These are phyloP conservation scores for Phytopythium helicoides DNA, from an alignment of 352 stramenopile species.

Conservation along the genomic window DNA sequence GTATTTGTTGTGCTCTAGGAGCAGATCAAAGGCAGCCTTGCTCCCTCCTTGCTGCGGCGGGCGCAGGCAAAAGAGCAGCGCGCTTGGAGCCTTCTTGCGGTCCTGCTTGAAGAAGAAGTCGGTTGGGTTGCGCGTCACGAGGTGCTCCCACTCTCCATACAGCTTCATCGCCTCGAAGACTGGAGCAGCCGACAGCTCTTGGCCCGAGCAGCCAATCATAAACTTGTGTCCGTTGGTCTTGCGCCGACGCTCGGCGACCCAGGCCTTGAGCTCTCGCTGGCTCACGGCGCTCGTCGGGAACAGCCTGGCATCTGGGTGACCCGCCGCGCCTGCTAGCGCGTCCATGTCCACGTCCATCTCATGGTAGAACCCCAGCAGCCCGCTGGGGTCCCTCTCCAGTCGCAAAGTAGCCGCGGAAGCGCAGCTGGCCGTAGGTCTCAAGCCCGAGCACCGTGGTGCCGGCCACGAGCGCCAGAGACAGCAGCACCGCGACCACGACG, in stretches of 20 bases:
- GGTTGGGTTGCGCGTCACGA: slow-evolving; percentile 51
- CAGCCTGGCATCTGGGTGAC: slow-evolving; percentile 33
- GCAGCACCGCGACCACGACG: slow-evolving; percentile 8
- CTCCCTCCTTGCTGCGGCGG: slow-evolving; percentile 5
- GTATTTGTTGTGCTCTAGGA: slow-evolving; percentile 59
- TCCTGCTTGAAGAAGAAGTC: slow-evolving; percentile 66
- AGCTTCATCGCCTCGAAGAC: slow-evolving; percentile 68
- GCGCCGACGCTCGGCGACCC: slow-evolving; percentile 54
- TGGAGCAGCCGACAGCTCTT: slow-evolving; percentile 64
- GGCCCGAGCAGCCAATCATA: slow-evolving; percentile 56
- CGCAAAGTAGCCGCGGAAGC: slow-evolving; percentile 53
- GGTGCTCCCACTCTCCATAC: slow-evolving; percentile 62
- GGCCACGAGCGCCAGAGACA: slow-evolving; percentile 26
- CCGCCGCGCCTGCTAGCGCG: slow-evolving; percentile 28
- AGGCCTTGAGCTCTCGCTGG: slow-evolving; percentile 53
- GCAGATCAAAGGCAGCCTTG: slow-evolving; percentile 35
- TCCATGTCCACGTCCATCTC: slow-evolving; percentile 81
- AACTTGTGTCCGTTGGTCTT: slow-evolving; percentile 74
- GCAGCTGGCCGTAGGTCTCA: slow-evolving; percentile 46
- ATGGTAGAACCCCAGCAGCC: slow-evolving; percentile 70
- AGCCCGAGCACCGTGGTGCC: slow-evolving; percentile 26
- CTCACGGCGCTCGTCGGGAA: slow-evolving; percentile 38
- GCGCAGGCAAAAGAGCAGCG: slow-evolving; percentile 78
- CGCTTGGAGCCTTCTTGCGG: slow-evolving; percentile 53
- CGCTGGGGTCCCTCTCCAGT: slow-evolving; percentile 29